phyloP scores from a whole-genome alignment of 1,139 yeast species.

The Geotrichum phurueaensis region DNA sequence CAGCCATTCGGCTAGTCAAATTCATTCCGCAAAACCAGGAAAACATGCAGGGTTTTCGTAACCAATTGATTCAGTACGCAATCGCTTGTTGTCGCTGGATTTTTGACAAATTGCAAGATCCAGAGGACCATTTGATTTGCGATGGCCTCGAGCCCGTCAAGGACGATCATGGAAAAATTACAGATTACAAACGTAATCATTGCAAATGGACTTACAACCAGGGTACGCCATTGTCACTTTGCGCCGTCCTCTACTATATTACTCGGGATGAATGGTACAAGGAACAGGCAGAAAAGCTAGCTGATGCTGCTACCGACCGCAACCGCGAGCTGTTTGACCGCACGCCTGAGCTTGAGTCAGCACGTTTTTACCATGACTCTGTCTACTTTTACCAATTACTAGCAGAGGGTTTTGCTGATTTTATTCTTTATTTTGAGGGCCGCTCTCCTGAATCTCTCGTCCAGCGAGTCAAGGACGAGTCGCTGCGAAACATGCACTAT shows the following conservation, averaged over 20 bases:
- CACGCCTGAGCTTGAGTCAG: slow-evolving; percentile 48
- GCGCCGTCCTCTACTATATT: slow-evolving; percentile 46
- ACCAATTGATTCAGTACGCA: slow-evolving; percentile 47
- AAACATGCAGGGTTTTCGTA: slow-evolving; percentile 16
- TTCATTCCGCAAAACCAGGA: slow-evolving; percentile 45
- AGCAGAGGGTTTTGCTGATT: slow-evolving; percentile 66
- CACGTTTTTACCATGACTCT: slow-evolving; percentile 61
- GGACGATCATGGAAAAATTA: slow-evolving; percentile 38
- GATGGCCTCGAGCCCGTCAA: slow-evolving; percentile 47
- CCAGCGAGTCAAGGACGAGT: slow-evolving; percentile 25
- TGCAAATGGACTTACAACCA: slow-evolving; percentile 67
- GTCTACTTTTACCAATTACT: slow-evolving; percentile 60
- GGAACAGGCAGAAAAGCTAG: slow-evolving; percentile 52
- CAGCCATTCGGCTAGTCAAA: slow-evolving; percentile 54
- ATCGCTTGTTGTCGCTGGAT: slow-evolving; percentile 51
- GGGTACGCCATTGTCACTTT: slow-evolving; percentile 58
- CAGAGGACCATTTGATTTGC: slow-evolving; percentile 50
- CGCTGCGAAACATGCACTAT: slow-evolving; percentile 30
- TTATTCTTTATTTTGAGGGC: slow-evolving; percentile 45
- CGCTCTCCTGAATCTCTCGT: slow-evolving; percentile 35
- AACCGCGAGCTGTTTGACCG: slow-evolving; percentile 58
- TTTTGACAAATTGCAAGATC: slow-evolving; percentile 48
- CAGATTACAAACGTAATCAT: slow-evolving; percentile 41
- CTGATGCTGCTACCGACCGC: slow-evolving; percentile 53
- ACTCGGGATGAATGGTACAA: slow-evolving; percentile 54